Conservation (phyloP, 129 eudicot species). For the Saposhnikovia divaricata region DNA sequence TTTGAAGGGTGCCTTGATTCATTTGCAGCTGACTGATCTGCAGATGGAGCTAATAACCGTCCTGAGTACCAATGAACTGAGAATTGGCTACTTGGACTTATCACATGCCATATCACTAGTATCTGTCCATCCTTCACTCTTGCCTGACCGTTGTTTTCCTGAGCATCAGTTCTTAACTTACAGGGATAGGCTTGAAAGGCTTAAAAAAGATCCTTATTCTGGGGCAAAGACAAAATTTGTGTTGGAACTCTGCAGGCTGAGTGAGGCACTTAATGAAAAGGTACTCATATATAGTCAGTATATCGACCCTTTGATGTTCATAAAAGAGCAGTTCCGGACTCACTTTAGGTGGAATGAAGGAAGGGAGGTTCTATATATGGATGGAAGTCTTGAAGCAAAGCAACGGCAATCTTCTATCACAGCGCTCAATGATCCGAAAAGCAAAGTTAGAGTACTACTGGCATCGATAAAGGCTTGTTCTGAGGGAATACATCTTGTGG, state of each 20-base stretch:
- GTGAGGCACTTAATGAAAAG: conserved; percentile 36
- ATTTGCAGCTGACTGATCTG: conserved; percentile 29
- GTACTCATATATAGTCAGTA: conserved; percentile 57
- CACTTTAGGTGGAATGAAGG: conserved; percentile 31
- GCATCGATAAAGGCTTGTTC: conserved; percentile 63
- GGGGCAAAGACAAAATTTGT: conserved; percentile 60
- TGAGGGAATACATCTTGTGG: conserved; percentile 71
- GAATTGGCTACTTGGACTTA: conserved; percentile 14
- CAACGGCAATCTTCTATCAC: conserved; percentile 34
- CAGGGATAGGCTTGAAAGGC: conserved; percentile 14
- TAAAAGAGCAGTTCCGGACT: conserved; percentile 24
- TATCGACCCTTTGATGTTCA: conserved; percentile 30
- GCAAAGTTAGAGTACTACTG: conserved; percentile 41
- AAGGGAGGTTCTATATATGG: conserved; percentile 36
- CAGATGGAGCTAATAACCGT: conserved; percentile 14
- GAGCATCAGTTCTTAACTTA: conserved; percentile 15
- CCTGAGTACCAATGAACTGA: neutral
- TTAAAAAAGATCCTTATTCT: conserved; percentile 16
- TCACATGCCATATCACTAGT: conserved; percentile 37
- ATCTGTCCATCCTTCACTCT: conserved; percentile 48
- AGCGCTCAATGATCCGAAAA: conserved; percentile 36
- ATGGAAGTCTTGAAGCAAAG: conserved; percentile 47
- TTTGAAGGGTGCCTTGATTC: conserved; percentile 27
- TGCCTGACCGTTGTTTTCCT: conserved; percentile 11
- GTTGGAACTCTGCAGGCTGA: conserved; percentile 35